Evolutionary conservation across 768 basidiomycete genomes (phyloP).

Genomic region (Macrolepiota albuminosa): DNA sequence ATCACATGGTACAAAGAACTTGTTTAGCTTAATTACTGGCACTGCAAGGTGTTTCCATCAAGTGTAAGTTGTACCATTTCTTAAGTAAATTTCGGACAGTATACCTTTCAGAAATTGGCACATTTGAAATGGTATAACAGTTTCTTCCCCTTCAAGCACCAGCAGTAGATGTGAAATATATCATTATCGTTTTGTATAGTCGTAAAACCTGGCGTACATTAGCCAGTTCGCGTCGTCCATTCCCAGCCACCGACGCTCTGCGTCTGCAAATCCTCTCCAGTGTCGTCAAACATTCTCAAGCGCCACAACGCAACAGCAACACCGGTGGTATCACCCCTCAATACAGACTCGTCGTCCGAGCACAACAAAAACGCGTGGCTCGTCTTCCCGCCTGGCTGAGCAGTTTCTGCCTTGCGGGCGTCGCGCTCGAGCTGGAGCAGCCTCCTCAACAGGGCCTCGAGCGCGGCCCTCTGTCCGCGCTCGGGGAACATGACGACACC

Average conservation of each 20-base stretch:
- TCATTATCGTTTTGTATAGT: no score
- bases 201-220: no score
- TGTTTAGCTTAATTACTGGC: no score
- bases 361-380: slow-evolving; percentile 70
- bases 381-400: slow-evolving; percentile 13
- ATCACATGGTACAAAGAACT: no score
- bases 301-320: slow-evolving; percentile 77
- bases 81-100: no score
- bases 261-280: slow-evolving; percentile 33
- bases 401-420: slow-evolving; percentile 6
- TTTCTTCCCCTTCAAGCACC: no score
- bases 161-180: no score
- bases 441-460: slow-evolving; percentile 44
- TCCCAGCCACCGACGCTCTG: slow-evolving; percentile 13
- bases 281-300: slow-evolving; percentile 69
- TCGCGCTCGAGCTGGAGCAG: slow-evolving; percentile 45
- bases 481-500: slow-evolving; percentile 60
- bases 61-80: no score
- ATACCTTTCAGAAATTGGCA: no score
- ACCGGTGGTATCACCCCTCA: slow-evolving; percentile 55
- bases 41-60: no score
- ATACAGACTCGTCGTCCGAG: slow-evolving; percentile 43
- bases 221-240: not conserved
- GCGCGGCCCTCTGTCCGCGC: slow-evolving; percentile 51
- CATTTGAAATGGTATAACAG: no score